phyloP scores from a whole-genome alignment of 2,329 filamentous ascomycete genomes.

The Waltergamsia citrina region DNA sequence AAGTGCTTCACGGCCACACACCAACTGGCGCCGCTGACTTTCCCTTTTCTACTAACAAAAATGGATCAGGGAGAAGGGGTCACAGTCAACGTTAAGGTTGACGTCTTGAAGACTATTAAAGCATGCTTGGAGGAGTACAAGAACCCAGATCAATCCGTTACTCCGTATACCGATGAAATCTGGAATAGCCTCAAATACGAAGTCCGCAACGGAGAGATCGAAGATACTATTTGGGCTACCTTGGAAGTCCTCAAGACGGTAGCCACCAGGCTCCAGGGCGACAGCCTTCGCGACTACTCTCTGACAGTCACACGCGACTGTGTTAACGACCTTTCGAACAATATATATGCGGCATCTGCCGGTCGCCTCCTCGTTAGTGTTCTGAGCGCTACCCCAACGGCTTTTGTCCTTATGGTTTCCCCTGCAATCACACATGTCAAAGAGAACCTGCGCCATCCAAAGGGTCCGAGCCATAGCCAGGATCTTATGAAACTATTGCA shows the following conservation, averaged over 20 bases:
- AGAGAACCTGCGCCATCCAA: slow-evolving; percentile 39
- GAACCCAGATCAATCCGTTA: slow-evolving; percentile 33
- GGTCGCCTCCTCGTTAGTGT: slow-evolving; percentile 43
- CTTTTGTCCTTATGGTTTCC: slow-evolving; percentile 37
- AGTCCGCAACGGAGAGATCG: slow-evolving; percentile 50
- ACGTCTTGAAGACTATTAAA: slow-evolving; percentile 45
- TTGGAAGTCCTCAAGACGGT: slow-evolving; percentile 43
- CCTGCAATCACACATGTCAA: slow-evolving; percentile 38
- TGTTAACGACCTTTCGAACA: slow-evolving; percentile 40
- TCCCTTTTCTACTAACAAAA: slow-evolving; percentile 47
- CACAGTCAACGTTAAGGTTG: slow-evolving; percentile 49
- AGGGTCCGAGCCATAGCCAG: slow-evolving; percentile 38
- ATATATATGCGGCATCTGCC: slow-evolving; percentile 40
- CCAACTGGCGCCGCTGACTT: slow-evolving; percentile 31
- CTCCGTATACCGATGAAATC: slow-evolving; percentile 38
- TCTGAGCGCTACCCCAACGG: slow-evolving; percentile 33
- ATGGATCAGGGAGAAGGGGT: slow-evolving; percentile 50
- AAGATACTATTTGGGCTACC: slow-evolving; percentile 47
- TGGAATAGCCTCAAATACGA: slow-evolving; percentile 56
- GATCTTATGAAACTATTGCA: slow-evolving; percentile 42
- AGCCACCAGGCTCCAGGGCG: slow-evolving; percentile 31
- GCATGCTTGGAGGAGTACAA: slow-evolving; percentile 42
- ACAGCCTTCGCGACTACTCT: slow-evolving; percentile 34
- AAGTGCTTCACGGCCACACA: slow-evolving; percentile 43
- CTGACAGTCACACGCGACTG: slow-evolving; percentile 42